Base-by-base conservation (phyloP, 768 basidiomycete genomes). In the Boletus edulis region DNA sequence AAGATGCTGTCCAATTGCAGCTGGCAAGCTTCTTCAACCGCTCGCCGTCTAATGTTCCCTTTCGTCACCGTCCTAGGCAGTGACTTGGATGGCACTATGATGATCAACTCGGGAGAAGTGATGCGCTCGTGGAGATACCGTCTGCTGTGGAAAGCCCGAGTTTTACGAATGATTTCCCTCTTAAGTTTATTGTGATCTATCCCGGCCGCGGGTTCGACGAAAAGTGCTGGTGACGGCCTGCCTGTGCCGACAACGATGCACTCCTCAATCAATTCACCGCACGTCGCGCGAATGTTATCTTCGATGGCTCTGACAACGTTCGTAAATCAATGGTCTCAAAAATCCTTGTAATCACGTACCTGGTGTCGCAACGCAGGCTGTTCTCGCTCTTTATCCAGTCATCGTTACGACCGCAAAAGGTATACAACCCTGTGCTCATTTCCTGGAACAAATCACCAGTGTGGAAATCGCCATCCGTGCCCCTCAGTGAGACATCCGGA, bases 371-470 rank as follows among this genome's bases (percentile, higher is more conserved):
- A 49, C 89, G 81, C 57, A 90, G 73, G 64, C 87, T 85, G 65
- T 82, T 87, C 65, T 88, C 85, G 38, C 84, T 85, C 73, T 91
- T 91, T 68, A 91, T 91, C 89, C 89, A 90, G 69, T 91, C 89
- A 61, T 91, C 89, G 56, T 89, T 82, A 40, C 89, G 81, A 24
- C 89, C 89, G 37, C 85, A 81, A 57, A 80, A 87, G 44, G 82
- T 65, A 65, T 85, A 91, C 61, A 71, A 73, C 0, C 86, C 86
- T 1, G 81, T 75, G 2, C 73, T 59, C 17, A 77, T 74, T 67
- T 88, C 83, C 62, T 82, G 79, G 75, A 91, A 91, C n/a, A 91
- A 73, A 68, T 91, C 89, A 2, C 89, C 89, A 14, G 89, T 90
- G 67, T 89, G 89, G 73, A 87, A 89, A 63, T 87, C 75, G 7